phyloP scores from a whole-genome alignment of 1,139 yeast species.

The Pichia cactophila region DNA sequence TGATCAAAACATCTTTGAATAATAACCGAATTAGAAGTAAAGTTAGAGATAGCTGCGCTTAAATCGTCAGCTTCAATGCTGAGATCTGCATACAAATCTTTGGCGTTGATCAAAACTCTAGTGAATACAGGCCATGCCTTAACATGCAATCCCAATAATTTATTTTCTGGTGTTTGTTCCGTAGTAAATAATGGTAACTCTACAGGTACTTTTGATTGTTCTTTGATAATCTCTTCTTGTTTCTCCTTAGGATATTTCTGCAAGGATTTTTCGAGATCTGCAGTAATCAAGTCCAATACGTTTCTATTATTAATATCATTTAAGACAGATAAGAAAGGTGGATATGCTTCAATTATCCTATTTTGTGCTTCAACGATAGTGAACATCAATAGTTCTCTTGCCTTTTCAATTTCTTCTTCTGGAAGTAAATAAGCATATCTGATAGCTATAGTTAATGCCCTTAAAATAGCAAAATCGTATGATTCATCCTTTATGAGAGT shows the following conservation, averaged over 20 bases:
- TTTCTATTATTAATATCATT: constrained; percentile 21
- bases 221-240: constrained; percentile 11
- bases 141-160: constrained; percentile 17
- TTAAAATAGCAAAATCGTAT: constrained; percentile 18
- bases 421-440: constrained; percentile 21
- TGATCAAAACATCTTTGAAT: constrained; percentile 18
- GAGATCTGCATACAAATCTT: constrained; percentile 22
- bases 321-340: constrained; percentile 21
- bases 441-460: constrained; percentile 19
- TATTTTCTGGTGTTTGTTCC: constrained; percentile 18
- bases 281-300: constrained; percentile 18
- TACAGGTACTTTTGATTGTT: constrained; percentile 17
- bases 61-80: constrained; percentile 21
- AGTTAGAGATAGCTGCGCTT: constrained; percentile 30
- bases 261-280: constrained; percentile 13
- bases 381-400: constrained; percentile 18
- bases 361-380: constrained; percentile 21
- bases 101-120: constrained; percentile 20
- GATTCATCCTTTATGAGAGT: constrained; percentile 4
- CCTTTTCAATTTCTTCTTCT: constrained; percentile 15
- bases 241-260: constrained; percentile 8
- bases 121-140: constrained; percentile 25
- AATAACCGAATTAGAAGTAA: constrained; percentile 16
- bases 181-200: constrained; percentile 18
- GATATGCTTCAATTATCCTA: constrained; percentile 20